Evolutionary conservation across 306 rosid species (phyloP).

Genomic region (Citrullus mucosospermus): DNA sequence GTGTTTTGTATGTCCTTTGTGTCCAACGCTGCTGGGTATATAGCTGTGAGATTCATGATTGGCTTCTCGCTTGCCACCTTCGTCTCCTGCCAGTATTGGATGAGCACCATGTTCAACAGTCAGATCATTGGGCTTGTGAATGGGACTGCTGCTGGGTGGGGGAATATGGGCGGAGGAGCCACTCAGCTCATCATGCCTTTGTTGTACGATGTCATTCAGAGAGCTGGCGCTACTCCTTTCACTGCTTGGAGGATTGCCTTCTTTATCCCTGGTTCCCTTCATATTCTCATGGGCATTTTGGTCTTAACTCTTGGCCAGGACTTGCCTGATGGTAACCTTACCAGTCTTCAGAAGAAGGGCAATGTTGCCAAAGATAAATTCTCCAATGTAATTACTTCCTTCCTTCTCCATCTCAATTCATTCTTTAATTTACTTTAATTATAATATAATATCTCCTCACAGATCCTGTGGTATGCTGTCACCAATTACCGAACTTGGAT

Average conservation of each 20-base stretch:
- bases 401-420: too few relatives aligned
- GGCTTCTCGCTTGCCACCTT: conserved; percentile 83
- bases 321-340: conserved; percentile 80
- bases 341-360: conserved; percentile 59
- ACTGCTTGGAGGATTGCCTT: conserved; percentile 89
- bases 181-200: conserved; percentile 86
- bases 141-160: conserved; percentile 96
- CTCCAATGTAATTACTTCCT: conserved; percentile 29
- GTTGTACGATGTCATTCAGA: conserved; percentile 35
- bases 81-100: conserved; percentile 96
- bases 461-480: conserved; percentile 73
- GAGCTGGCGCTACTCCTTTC: conserved; percentile 47
- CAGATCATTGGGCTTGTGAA: conserved; percentile 74
- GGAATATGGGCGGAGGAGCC: conserved; percentile 94
- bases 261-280: conserved; percentile 59
- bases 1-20: conserved; percentile 57
- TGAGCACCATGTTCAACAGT: conserved; percentile 83
- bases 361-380: conserved; percentile 60
- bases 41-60: conserved; percentile 64
- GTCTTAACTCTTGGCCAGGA: conserved; percentile 76
- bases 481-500: conserved; percentile 90
- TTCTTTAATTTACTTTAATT: too few relatives aligned
- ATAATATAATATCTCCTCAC: neutral
- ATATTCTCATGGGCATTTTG: conserved; percentile 54
- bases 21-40: conserved; percentile 43